Evolutionary conservation across 192 early-diverging fungal genomes (phyloP).

Genomic region (Coemansia sp.): DNA sequence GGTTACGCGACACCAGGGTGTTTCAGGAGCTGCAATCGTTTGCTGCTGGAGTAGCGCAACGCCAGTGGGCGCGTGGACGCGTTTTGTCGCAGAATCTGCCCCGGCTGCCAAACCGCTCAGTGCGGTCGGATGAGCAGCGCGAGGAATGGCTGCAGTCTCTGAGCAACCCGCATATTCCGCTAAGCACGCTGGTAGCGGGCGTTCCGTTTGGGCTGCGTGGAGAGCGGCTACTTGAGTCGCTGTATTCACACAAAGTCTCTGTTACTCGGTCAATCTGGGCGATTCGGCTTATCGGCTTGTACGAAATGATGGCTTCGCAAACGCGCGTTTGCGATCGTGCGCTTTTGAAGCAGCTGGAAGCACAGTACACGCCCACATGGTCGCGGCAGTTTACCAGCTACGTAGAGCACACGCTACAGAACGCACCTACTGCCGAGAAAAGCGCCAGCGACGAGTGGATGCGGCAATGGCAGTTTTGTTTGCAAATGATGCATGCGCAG

Average conservation of each 20-base stretch:
- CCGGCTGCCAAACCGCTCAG: slow-evolving; percentile 22
- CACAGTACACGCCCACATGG: slow-evolving; percentile 37
- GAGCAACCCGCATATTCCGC: slow-evolving; percentile 42
- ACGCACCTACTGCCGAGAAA: slow-evolving; percentile 18
- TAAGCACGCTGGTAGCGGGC: slow-evolving; percentile 23
- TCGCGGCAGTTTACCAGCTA: slow-evolving; percentile 40
- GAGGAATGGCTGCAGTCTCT: slow-evolving; percentile 46
- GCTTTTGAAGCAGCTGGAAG: slow-evolving; percentile 18
- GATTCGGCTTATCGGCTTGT: slow-evolving; percentile 64
- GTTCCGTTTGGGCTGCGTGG: slow-evolving; percentile 57
- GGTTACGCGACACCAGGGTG: slow-evolving; percentile 41
- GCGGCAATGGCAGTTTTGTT: slow-evolving; percentile 27
- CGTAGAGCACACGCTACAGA: slow-evolving; percentile 29
- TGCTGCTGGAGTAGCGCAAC: slow-evolving; percentile 38
- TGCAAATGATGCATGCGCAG: slow-evolving; percentile 37
- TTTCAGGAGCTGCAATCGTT: slow-evolving; percentile 42
- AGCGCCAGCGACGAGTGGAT: slow-evolving; percentile 15
- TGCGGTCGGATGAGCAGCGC: slow-evolving; percentile 26
- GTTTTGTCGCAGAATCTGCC: slow-evolving; percentile 5
- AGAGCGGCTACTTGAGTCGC: slow-evolving; percentile 59
- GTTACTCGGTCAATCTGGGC: slow-evolving; percentile 67
- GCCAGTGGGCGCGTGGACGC: slow-evolving; percentile 25
- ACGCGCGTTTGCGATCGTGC: slow-evolving; percentile 26
- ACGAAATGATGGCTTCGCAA: slow-evolving; percentile 56
- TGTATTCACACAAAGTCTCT: slow-evolving; percentile 58